Evolutionary conservation across 2,329 filamentous ascomycete genomes (phyloP).

Genomic region (Exserohilum turcica): DNA sequence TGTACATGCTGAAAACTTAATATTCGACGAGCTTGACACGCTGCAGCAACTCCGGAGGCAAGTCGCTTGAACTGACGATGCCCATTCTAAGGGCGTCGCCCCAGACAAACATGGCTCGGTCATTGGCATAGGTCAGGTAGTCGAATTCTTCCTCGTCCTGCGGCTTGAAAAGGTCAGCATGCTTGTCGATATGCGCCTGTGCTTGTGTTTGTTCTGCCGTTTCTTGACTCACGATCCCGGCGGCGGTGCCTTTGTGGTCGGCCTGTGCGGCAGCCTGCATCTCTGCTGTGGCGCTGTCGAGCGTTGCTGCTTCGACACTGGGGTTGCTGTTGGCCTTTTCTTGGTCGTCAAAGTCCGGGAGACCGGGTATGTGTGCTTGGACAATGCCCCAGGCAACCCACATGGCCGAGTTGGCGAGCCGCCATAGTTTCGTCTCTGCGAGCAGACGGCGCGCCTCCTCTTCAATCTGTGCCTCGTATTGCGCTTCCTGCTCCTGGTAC

Average conservation of each 20-base stretch:
- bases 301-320: conserved; percentile 29
- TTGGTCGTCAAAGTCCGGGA: conserved; percentile 58
- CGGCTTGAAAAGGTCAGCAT: conserved; percentile 51
- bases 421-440: conserved; percentile 82
- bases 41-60: conserved; percentile 69
- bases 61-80: conserved; percentile 73
- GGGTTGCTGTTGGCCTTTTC: conserved; percentile 10
- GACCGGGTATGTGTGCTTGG: conserved; percentile 82
- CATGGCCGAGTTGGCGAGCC: conserved; percentile 81
- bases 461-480: conserved; percentile 64
- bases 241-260: conserved; percentile 20
- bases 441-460: conserved; percentile 71
- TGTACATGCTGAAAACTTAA: conserved; percentile 38
- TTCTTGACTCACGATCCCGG: conserved; percentile 34
- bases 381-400: conserved; percentile 98
- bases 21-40: conserved; percentile 73
- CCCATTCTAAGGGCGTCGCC: conserved; percentile 83
- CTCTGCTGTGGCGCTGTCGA: conserved; percentile 36
- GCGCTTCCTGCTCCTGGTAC: conserved; percentile 55
- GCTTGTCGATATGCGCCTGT: conserved; percentile 31
- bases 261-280: conserved; percentile 24
- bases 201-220: conserved; percentile 28
- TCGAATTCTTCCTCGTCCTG: conserved; percentile 77
- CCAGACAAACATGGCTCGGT: conserved; percentile 92
- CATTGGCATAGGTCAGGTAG: conserved; percentile 88